A percentile compares a stretch with the other conserved stretches of the same genome.
Evolutionary conservation across 2,329 filamentous ascomycete species (phyloP).

Genomic region (Endoconidiophora laricicola): DNA sequence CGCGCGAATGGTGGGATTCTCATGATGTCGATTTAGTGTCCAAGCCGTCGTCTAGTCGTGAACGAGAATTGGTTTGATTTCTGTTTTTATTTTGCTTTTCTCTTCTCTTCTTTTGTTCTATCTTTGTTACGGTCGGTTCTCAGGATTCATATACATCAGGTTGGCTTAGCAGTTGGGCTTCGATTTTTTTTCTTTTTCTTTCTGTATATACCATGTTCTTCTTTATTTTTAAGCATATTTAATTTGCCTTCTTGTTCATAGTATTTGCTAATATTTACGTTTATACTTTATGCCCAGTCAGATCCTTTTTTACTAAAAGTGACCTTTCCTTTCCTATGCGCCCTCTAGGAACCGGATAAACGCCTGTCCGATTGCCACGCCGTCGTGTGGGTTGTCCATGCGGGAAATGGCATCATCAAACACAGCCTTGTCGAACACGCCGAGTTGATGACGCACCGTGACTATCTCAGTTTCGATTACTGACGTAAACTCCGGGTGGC

Average conservation of each 20-base stretch:
- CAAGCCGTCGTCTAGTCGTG: background rate
- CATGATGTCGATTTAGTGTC: constrained; percentile 15
- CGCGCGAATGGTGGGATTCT: constrained; percentile 24
- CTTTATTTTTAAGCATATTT: background rate
- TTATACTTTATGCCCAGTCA: background rate
- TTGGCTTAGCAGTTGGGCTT: too few relatives aligned
- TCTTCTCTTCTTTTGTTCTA: background rate
- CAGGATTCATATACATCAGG: too few relatives aligned
- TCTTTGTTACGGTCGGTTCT: background rate
- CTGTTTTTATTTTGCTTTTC: background rate
- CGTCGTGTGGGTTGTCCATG: constrained; percentile 56
- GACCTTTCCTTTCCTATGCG: constrained; percentile 24
- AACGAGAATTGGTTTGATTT: background rate
- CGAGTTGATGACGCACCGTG: constrained; percentile 42
- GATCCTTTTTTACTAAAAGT: constrained; percentile 12
- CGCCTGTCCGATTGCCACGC: constrained; percentile 52
- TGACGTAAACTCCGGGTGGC: constrained; percentile 68
- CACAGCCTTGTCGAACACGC: constrained; percentile 50
- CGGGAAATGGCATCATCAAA: constrained; percentile 53
- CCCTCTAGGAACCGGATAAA: constrained; percentile 59
- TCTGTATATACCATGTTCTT: background rate
- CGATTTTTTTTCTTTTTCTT: background rate
- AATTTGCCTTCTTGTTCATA: constrained; percentile 4
- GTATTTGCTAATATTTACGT: background rate
- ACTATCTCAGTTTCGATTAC: constrained; percentile 56